Percentiles rank a stretch among this genome's conserved stretches.
These are phyloP conservation scores for Sergeia podlipaevii DNA, from an alignment of 208 protist genomes.

Conservation along the genomic window DNA sequence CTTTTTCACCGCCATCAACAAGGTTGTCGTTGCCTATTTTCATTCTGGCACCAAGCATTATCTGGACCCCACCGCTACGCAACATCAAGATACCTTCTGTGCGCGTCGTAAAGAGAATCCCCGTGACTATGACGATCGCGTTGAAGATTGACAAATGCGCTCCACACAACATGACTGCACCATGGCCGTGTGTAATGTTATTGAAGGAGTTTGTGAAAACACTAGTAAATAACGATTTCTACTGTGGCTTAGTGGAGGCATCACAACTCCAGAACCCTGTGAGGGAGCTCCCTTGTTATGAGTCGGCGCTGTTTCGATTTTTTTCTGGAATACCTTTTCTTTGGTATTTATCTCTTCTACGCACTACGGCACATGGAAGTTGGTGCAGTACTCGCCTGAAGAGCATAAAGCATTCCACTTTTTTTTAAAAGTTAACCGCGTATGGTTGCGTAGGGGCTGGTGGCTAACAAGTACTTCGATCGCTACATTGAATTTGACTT, in stretches of 20 bases:
- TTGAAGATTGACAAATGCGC: conserved; percentile 35
- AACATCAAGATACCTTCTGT: conserved; percentile 24
- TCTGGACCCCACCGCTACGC: conserved; percentile 19
- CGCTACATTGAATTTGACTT: conserved; percentile 30
- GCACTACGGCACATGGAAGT: conserved; percentile 38
- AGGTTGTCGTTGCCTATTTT: conserved; percentile 5
- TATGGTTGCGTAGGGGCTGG: conserved; percentile 47
- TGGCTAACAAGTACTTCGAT: conserved; percentile 29
- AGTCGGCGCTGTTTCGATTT: conserved; percentile 27
- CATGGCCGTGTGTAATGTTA: conserved; percentile 52
- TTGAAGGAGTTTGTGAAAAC: conserved; percentile 61
- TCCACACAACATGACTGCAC: conserved; percentile 11
- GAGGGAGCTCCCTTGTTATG: conserved; percentile 62
- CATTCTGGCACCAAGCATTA: conserved; percentile 19
- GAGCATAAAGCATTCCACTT: conserved; percentile 27
- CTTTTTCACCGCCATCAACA: too few species aligned
- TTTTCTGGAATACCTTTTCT: too few species aligned
- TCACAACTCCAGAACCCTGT: conserved; percentile 76
- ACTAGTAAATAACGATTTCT: conserved; percentile 70
- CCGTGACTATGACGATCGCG: conserved; percentile 19
- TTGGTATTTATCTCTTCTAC: conserved; percentile 32
- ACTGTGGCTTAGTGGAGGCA: conserved; percentile 52
- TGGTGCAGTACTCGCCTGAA: conserved; percentile 31
- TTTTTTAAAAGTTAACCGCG: too few species aligned
- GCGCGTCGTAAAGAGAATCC: conserved; percentile 32